Evolutionary conservation across 2,329 filamentous ascomycete genomes (phyloP), one percentile per base, ranked within the genome.

Genomic region (Xylariaceae sp.): DNA sequence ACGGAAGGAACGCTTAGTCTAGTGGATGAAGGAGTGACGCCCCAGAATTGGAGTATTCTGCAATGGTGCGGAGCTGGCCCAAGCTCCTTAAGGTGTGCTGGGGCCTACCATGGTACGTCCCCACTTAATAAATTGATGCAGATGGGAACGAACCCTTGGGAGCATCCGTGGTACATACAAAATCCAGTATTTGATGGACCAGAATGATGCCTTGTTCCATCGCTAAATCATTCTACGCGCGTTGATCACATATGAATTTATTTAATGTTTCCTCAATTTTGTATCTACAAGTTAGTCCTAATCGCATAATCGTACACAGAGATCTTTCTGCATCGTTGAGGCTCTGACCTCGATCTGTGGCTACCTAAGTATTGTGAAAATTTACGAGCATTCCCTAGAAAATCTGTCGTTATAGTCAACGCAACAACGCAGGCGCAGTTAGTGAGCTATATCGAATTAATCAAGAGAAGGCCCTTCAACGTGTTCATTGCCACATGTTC

Each of bases 271-370:
- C 40, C 20, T 52, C 48, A 55, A 50, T 58, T 51, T 35, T 9
- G 41, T 61, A 59, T 62, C 59, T 63, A 54, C 47, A 48, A 43
- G 49, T 59, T 59, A 59, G 57, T 57, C 50, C 41, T 29, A 49
- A 11, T 45, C 50, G 30, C 53, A 32, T 53, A 57, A 32, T 54
- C 11, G 24, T 57, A 59, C 53, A 57, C 23, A n/a, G 20, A 54
- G 26, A 24, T 30, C 42, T 21, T 46, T 26, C 37, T 44, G 16
- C 23, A 6, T 27, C 24, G 21, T 46, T 20, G 21, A 42, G 27
- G 27, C 20, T 27, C 26, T 41, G 29, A 21, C 37, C 47, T 58
- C 21, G 15, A 10, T 21, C 16, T 16, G 32, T 21, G 13, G 16
- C 37, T 41, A 39, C 41, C n/a, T 18, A 40, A 27, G 47, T 27